Conservation (phyloP, 495 filamentous ascomycete genomes). For the Elasticomyces elasticus region DNA sequence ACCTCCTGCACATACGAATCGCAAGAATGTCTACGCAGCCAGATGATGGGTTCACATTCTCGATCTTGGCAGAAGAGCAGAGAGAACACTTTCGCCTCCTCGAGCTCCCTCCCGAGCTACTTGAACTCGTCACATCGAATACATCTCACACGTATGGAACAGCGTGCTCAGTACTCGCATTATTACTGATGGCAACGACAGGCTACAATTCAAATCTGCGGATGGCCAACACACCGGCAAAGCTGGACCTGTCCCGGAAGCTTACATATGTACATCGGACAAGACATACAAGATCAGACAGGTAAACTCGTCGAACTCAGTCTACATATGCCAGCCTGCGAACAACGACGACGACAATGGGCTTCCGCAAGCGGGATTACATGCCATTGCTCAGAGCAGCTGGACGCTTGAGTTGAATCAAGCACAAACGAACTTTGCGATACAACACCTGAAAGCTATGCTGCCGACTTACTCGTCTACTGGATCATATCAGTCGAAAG, state of each 20-base stretch:
- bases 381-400: constrained; percentile 57
- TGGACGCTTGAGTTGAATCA: constrained; percentile 55
- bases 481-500: not conserved
- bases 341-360: constrained; percentile 26
- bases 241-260: constrained; percentile 44
- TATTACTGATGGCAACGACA: constrained; percentile 31
- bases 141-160: constrained; percentile 24
- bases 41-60: constrained; percentile 51
- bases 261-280: constrained; percentile 59
- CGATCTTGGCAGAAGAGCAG: constrained; percentile 41
- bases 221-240: constrained; percentile 21
- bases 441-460: constrained; percentile 21
- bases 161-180: constrained; percentile 47
- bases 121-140: constrained; percentile 43
- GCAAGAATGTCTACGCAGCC: constrained; percentile 49
- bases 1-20: not conserved
- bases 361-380: constrained; percentile 37
- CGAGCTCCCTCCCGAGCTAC: constrained; percentile 69
- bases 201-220: constrained; percentile 60
- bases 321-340: constrained; percentile 55
- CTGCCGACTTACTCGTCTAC: constrained; percentile 25
- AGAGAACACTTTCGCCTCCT: constrained; percentile 61
- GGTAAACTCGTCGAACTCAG: constrained; percentile 82
- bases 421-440: constrained; percentile 17
- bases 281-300: constrained; percentile 74